A percentile compares a stretch with the other conserved stretches of the same genome.
Evolutionary conservation across 306 rosid genomes (phyloP).

Genomic region (Citrullus amarus): DNA sequence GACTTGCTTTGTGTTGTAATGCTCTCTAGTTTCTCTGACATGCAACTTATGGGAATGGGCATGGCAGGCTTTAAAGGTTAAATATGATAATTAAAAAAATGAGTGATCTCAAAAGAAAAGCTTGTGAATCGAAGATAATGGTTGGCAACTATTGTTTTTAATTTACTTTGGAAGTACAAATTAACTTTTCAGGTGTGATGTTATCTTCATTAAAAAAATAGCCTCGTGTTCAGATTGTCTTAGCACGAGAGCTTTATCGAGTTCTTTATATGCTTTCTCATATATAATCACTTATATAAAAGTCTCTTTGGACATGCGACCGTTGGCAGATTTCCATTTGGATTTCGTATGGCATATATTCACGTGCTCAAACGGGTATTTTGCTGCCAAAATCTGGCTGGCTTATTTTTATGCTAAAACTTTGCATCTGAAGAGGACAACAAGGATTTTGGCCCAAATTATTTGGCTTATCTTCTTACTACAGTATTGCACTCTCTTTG

Average conservation of each 20-base stretch:
- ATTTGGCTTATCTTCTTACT: slow-evolving; percentile 2
- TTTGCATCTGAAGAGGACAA: slow-evolving; percentile 9
- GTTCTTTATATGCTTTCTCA: slow-evolving; percentile 4
- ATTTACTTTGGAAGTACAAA: slow-evolving; percentile 47
- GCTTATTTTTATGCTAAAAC: slow-evolving; percentile 4
- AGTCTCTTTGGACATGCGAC: slow-evolving; percentile 15
- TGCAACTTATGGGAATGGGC: background rate
- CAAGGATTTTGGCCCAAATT: background rate
- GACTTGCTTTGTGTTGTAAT: background rate
- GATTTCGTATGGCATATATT: slow-evolving; percentile 21
- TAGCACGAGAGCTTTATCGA: slow-evolving; percentile 1
- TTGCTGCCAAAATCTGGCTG: slow-evolving; percentile 14
- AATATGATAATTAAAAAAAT: background rate
- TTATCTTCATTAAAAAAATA: slow-evolving; percentile 4
- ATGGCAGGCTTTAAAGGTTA: slow-evolving; percentile 10
- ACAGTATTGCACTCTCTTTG: slow-evolving; percentile 2
- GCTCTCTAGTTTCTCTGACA: slow-evolving; percentile 4
- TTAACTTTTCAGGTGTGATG: slow-evolving; percentile 40
- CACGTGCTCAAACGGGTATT: slow-evolving; percentile 21
- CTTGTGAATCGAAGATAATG: slow-evolving; percentile 21
- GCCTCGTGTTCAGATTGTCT: slow-evolving; percentile 1
- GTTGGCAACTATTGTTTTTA: slow-evolving; percentile 37
- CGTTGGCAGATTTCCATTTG: slow-evolving; percentile 19
- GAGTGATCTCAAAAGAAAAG: slow-evolving; percentile 13
- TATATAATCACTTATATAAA: background rate